phyloP scores from a whole-genome alignment of 805 yeast genomes.

The Metschnikowia peoriensis region DNA sequence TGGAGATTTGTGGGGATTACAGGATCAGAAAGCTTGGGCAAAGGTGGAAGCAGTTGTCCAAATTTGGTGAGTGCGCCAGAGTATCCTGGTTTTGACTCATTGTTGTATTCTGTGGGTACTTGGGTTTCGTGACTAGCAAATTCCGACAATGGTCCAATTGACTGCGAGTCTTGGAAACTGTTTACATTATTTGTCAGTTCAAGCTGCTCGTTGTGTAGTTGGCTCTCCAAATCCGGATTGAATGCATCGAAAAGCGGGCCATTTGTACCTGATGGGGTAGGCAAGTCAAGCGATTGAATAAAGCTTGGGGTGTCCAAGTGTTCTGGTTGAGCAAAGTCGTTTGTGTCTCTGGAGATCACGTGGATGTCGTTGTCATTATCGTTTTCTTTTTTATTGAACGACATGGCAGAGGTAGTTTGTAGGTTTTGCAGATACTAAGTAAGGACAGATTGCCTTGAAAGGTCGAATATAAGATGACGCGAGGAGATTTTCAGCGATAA shows the following conservation, averaged over 20 bases:
- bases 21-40: constrained; percentile 19
- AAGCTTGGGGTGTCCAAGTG: constrained; percentile 18
- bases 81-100: not conserved
- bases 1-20: constrained; percentile 14
- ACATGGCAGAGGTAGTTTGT: constrained; percentile 5
- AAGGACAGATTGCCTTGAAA: not conserved
- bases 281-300: constrained; percentile 18
- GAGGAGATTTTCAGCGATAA: constrained; percentile 1
- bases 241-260: constrained; percentile 9
- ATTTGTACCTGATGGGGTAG: constrained; percentile 12
- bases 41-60: constrained; percentile 15
- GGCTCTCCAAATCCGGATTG: constrained; percentile 8
- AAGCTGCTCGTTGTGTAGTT: constrained; percentile 1
- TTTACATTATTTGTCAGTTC: not conserved
- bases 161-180: not conserved
- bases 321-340: constrained; percentile 10
- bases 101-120: not conserved
- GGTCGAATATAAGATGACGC: not conserved
- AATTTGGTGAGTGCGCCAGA: constrained; percentile 15
- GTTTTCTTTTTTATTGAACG: constrained; percentile 7
- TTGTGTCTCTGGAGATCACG: constrained; percentile 15
- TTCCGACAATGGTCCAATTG: constrained; percentile 8
- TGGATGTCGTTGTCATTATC: constrained; percentile 18
- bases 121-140: constrained; percentile 5
- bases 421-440: not conserved